These are phyloP conservation scores for Tylopilus vinaceipallidus DNA, from an alignment of 768 basidiomycete genomes.

Conservation along the genomic window DNA sequence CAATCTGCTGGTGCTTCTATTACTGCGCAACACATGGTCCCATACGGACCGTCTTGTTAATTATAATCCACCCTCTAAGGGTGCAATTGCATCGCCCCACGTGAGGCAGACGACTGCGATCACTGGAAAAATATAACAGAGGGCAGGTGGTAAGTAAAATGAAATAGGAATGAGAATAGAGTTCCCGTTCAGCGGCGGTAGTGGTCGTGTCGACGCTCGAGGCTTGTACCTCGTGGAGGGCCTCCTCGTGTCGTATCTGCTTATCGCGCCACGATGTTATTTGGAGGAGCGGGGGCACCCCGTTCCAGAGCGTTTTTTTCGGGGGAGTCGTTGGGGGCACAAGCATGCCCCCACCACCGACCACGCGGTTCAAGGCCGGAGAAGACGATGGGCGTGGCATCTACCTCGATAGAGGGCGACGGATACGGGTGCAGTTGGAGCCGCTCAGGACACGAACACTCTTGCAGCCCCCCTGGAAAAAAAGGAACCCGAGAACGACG, in stretches of 20 bases:
- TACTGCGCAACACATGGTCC: too few relatives aligned
- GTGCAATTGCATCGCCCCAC: background rate
- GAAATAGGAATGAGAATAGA: slow-evolving; percentile 5
- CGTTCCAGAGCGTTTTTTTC: background rate
- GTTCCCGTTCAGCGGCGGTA: slow-evolving; percentile 15
- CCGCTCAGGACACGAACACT: too few relatives aligned
- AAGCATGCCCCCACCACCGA: background rate
- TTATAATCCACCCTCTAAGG: slow-evolving; percentile 8
- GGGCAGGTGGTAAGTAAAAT: slow-evolving; percentile 5
- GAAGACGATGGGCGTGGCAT: background rate
- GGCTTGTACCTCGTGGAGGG: slow-evolving; percentile 21
- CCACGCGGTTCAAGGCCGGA: slow-evolving; percentile 9
- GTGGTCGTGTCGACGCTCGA: background rate
- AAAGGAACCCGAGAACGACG: background rate
- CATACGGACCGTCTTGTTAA: too few relatives aligned
- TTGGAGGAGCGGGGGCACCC: background rate
- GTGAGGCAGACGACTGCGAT: slow-evolving; percentile 4
- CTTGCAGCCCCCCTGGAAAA: background rate
- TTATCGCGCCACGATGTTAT: slow-evolving; percentile 2
- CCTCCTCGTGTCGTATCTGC: background rate
- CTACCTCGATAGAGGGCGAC: background rate
- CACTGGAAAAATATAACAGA: slow-evolving; percentile 17
- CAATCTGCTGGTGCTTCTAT: slow-evolving; percentile 1
- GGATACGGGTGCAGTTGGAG: too few relatives aligned
- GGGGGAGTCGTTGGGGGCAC: too few relatives aligned